Conservation (phyloP, 1,284 basidiomycete genomes). For the Ceraceosorus guamensis region DNA sequence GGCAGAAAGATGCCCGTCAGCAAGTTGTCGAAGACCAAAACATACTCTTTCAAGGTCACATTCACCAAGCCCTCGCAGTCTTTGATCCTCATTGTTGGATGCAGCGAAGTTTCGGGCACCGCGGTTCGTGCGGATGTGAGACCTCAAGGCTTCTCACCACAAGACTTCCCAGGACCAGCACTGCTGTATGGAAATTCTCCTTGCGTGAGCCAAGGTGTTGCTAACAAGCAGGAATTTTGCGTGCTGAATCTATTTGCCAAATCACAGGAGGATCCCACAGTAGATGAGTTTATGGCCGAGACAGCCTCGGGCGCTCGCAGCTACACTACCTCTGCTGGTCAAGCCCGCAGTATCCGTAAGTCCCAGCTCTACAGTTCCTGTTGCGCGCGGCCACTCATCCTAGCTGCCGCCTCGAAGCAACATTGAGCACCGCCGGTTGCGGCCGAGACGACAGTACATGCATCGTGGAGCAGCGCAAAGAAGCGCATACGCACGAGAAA, state of each 20-base stretch:
- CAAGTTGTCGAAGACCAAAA: conserved; percentile 17
- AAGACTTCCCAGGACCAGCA: not conserved
- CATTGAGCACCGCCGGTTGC: too few species aligned
- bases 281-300: not conserved
- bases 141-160: conserved; percentile 2
- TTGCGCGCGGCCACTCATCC: not conserved
- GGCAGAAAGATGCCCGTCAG: conserved; percentile 21
- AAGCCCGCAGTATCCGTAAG: too few species aligned
- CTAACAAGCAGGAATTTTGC: not conserved
- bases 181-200: not conserved
- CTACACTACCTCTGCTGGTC: too few species aligned
- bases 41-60: conserved; percentile 24
- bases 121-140: conserved; percentile 16
- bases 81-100: conserved; percentile 22
- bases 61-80: conserved; percentile 39
- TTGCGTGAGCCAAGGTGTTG: not conserved
- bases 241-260: not conserved
- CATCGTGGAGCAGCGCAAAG: not conserved
- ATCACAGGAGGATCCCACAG: not conserved
- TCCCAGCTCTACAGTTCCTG: not conserved
- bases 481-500: not conserved
- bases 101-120: conserved; percentile 25
- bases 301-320: too few species aligned
- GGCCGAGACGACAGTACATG: not conserved
- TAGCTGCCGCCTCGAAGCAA: not conserved